Evolutionary conservation across 2,329 filamentous ascomycete species (phyloP), one percentile per base, ranked within the genome.

Genomic region (Fusarium sp.): DNA sequence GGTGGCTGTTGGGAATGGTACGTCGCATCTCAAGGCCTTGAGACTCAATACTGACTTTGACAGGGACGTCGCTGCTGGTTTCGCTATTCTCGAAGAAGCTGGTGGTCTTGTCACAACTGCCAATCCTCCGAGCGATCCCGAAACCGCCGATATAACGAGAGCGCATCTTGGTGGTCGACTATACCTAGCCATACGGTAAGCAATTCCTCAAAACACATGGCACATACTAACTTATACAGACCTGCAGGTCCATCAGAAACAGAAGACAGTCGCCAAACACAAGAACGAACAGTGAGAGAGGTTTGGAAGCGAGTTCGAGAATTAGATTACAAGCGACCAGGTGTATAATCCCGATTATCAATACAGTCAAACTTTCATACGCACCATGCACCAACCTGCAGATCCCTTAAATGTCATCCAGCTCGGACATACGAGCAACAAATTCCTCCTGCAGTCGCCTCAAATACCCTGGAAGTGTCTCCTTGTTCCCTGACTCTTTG

Each of bases 1-100:
- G 91, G 91, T 5, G 91, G 91, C 0, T 93, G 91, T 74, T 93
- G 91, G 91, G 92, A 93, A 79, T 94, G 91, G 89, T 90, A 73
- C 69, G 84, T 77, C 21, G 8, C 3, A 4, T 7, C 28, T 14
- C 13, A 7, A 30, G 28, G 13, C 28, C 7, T 30, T 30, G 3
- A 14, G 25, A 25, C 9, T 8, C 25, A 26, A 26, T 26, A 26
- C 25, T 26, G 9, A 26, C 25, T 26, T 14, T 49, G 4, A n/a
- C 5, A 86, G 85, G 91, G 92, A 94, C 70, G 91, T 93, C 6
- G 91, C 91, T 3, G 92, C 91, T 14, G 91, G 91, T 3, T 89
- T 93, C 62, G 90, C 90, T 7, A 89, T 94, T 42, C 80, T 94
- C 2, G 81, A 89, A 60, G 91, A 94, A 80, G 91, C 92, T 4